A percentile compares a stretch with the other conserved stretches of the same genome.
Evolutionary conservation across 2,329 filamentous ascomycete genomes (phyloP).

Genomic region (Colletotrichum sp.): DNA sequence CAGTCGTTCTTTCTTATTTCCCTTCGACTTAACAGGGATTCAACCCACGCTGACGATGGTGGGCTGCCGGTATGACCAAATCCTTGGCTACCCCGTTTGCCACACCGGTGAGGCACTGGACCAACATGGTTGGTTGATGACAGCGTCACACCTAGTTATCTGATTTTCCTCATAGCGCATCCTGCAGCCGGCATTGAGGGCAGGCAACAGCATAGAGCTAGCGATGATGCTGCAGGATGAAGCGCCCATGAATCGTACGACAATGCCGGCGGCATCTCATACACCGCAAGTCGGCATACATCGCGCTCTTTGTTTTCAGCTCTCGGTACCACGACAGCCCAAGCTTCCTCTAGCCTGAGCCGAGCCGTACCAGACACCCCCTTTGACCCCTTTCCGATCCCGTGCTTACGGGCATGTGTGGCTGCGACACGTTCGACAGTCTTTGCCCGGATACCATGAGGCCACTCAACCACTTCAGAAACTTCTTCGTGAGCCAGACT

Average conservation of each 20-base stretch:
- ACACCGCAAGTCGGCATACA: neutral
- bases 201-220: neutral
- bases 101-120: neutral
- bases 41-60: neutral
- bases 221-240: neutral
- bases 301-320: neutral
- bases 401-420: neutral
- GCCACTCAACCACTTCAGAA: neutral
- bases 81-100: neutral
- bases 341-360: neutral
- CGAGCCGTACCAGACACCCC: neutral
- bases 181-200: neutral
- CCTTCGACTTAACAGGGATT: neutral
- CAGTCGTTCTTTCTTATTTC: slow-evolving; percentile 6
- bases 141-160: neutral
- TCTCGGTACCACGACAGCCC: neutral
- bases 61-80: neutral
- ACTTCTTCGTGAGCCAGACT: neutral
- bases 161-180: neutral
- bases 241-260: neutral
- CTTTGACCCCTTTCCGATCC: neutral
- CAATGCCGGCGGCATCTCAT: neutral
- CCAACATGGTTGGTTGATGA: slow-evolving; percentile 1
- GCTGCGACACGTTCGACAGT: neutral
- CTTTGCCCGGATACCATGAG: neutral